Evolutionary conservation across 306 rosid genomes (phyloP).

Genomic region (Vicia faba): DNA sequence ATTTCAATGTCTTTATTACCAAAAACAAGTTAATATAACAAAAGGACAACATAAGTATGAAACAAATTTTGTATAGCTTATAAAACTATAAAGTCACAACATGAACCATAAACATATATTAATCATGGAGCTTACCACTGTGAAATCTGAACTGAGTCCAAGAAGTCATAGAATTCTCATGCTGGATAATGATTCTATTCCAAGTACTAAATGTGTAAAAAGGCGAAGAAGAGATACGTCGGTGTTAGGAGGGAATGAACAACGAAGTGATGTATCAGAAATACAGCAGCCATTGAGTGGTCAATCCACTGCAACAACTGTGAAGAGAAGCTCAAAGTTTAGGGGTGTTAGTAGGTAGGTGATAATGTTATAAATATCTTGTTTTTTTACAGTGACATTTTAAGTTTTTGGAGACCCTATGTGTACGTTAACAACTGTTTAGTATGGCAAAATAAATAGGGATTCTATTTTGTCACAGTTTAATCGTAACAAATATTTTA

Average conservation of each 20-base stretch:
- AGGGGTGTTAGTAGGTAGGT: slow-evolving; percentile 79
- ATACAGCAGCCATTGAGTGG: slow-evolving; percentile 37
- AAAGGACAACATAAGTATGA: slow-evolving; percentile 37
- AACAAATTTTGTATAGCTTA: slow-evolving; percentile 34
- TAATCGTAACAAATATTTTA: too few species aligned
- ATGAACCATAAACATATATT: slow-evolving; percentile 22
- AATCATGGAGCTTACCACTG: slow-evolving; percentile 49
- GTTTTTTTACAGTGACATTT: not conserved
- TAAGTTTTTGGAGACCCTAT: too few species aligned
- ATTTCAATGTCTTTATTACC: slow-evolving; percentile 20
- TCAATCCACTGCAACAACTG: slow-evolving; percentile 50
- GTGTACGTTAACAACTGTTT: too few species aligned
- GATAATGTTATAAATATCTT: slow-evolving; percentile 3
- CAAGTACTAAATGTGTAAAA: slow-evolving; percentile 43
- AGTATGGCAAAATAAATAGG: too few species aligned
- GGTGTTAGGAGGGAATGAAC: slow-evolving; percentile 36
- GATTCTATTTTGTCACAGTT: too few species aligned
- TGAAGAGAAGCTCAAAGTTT: slow-evolving; percentile 78
- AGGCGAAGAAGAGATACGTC: slow-evolving; percentile 55
- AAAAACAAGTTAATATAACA: slow-evolving; percentile 25
- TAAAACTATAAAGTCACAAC: slow-evolving; percentile 26
- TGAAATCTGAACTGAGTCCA: slow-evolving; percentile 50
- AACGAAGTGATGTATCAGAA: slow-evolving; percentile 36
- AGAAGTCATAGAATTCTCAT: slow-evolving; percentile 43
- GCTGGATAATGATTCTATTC: slow-evolving; percentile 44